Base-by-base conservation (phyloP, 208 protist genomes). In the Vickermania ingenoplastis region DNA sequence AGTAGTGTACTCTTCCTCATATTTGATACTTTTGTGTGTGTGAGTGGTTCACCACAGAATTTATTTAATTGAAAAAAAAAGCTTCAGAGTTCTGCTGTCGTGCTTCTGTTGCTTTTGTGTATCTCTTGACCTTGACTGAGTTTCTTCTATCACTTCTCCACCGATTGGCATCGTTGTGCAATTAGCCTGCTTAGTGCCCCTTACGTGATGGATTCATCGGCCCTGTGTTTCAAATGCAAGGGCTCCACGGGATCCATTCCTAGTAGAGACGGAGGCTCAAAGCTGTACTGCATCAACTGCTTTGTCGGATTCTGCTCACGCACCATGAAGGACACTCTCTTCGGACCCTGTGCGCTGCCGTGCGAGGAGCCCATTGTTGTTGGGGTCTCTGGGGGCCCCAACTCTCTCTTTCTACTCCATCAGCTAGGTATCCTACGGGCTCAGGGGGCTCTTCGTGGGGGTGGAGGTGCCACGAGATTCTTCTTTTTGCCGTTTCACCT, bases 151-250 rank as follows among this genome's bases (percentile, higher is more conserved):
- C n/a, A n/a, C n/a, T n/a, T n/a, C n/a, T n/a, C n/a, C n/a, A n/a
- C n/a, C n/a, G n/a, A n/a, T n/a, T n/a, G n/a, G n/a, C n/a, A n/a
- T n/a, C n/a, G n/a, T n/a, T n/a, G n/a, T n/a, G n/a, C n/a, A n/a
- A n/a, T n/a, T n/a, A n/a, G n/a, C n/a, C n/a, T n/a, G n/a, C n/a
- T n/a, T n/a, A n/a, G n/a, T n/a, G n/a, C n/a, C n/a, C n/a, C n/a
- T n/a, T n/a, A n/a, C n/a, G n/a, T n/a, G n/a, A n/a, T n/a, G n/a
- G n/a, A n/a, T n/a, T n/a, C n/a, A n/a, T n/a, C n/a, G n/a, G n/a
- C n/a, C n/a, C n/a, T n/a, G 29, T 94, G 87, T 57, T 94, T 94
- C 65, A 91, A 91, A 63, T 94, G 87, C 62, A 72, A 71, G 41
- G 50, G 66, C 14, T 63, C 69, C 27, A 51, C 62, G 7, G 87